Evolutionary conservation across 768 basidiomycete species (phyloP), one percentile per base, ranked within the genome.

Genomic region (Ramaria sp.): DNA sequence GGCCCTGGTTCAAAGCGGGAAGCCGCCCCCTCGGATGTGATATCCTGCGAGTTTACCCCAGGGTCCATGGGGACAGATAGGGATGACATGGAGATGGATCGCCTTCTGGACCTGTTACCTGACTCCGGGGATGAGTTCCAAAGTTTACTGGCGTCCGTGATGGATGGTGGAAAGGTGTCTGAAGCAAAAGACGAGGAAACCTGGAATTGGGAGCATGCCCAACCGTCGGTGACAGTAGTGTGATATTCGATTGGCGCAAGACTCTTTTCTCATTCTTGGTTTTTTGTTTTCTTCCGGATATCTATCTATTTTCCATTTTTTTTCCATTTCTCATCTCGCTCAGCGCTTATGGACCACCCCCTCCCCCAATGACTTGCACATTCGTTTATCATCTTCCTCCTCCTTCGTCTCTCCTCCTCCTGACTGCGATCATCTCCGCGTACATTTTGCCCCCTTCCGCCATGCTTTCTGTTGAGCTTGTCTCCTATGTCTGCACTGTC

Each of bases 71-170:
- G 50, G 45, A 54, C 41, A 58, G 59, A 31, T 62, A 59, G 39
- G 61, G 63, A 54, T 60, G 62, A 63, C 60, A 58, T 63, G 57
- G 60, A 61, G 55, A 80, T 84, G 73, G 78, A 82, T 71, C 78
- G 72, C 68, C 69, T 84, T 53, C 65, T 84, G 67, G 79, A 79
- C 65, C 70, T 80, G 69, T 66, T 79, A 61, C 75, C 77, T 45
- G 66, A 59, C 59, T 69, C 63, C 37, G 65, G 49, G 69, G 66
- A 61, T 47, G 62, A 60, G 54, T 53, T 50, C 59, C 41, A 69
- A 66, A 39, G 64, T 67, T 59, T 67, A 67, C 65, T 62, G 66
- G 62, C 64, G 24, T 61, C 63, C 49, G 54, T 60, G 42, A 59
- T 72, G 45, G 48, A 49, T 54, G 51, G 34, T 52, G 43, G 54